A percentile compares a stretch with the other conserved stretches of the same genome.
phyloP scores from a whole-genome alignment of 305 asterid genomes.

The Andrographis paniculata region DNA sequence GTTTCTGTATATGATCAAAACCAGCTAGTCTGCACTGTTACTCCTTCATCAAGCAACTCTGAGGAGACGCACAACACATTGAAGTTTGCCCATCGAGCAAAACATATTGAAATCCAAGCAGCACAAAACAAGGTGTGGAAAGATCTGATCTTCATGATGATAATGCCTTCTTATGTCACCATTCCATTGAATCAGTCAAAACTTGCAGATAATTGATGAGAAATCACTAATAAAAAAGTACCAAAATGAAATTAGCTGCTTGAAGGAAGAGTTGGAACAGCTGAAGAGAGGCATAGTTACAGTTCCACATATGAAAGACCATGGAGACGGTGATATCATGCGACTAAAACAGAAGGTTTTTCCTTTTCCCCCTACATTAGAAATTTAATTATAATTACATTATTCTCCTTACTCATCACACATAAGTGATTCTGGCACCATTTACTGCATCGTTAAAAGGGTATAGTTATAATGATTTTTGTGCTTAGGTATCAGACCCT shows the following conservation, averaged over 20 bases:
- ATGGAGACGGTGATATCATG: constrained; percentile 63
- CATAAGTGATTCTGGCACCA: background rate
- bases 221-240: constrained; percentile 96
- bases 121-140: constrained; percentile 80
- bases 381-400: constrained; percentile 10
- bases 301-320: constrained; percentile 50
- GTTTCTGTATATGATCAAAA: constrained; percentile 17
- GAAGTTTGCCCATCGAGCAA: constrained; percentile 99
- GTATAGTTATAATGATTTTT: no score
- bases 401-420: background rate
- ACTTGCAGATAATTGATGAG: constrained; percentile 90
- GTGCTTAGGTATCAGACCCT: no score
- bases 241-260: constrained; percentile 83
- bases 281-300: constrained; percentile 82
- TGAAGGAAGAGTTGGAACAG: constrained; percentile 95
- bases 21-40: constrained; percentile 92
- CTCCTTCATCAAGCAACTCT: constrained; percentile 95
- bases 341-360: constrained; percentile 90
- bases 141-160: constrained; percentile 11
- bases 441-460: no score
- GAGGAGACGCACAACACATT: constrained; percentile 99
- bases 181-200: constrained; percentile 19
- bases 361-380: background rate
- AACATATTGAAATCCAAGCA: constrained; percentile 96
- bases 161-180: constrained; percentile 5